Evolutionary conservation across 2,329 filamentous ascomycete genomes (phyloP).

Genomic region (Aspergillus glaucus): DNA sequence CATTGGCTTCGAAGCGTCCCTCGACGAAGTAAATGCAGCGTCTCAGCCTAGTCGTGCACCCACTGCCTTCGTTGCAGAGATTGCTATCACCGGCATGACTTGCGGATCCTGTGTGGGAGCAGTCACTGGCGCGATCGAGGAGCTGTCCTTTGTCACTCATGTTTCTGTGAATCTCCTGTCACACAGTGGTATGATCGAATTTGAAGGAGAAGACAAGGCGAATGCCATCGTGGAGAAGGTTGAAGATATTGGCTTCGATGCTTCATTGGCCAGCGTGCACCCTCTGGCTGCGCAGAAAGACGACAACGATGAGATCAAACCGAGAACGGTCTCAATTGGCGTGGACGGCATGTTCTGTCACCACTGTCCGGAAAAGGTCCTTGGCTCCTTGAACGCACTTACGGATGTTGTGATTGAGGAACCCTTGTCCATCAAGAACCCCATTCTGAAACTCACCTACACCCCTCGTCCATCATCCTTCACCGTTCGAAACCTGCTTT

Average conservation of each 20-base stretch:
- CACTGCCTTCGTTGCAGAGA: slow-evolving; percentile 34
- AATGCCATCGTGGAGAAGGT: slow-evolving; percentile 44
- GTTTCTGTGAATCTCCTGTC: slow-evolving; percentile 48
- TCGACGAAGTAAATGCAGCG: slow-evolving; percentile 28
- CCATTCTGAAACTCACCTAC: slow-evolving; percentile 67
- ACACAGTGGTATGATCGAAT: slow-evolving; percentile 45
- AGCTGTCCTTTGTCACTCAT: slow-evolving; percentile 40
- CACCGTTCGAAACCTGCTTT: slow-evolving; percentile 69
- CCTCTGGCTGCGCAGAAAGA: slow-evolving; percentile 25
- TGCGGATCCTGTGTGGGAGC: slow-evolving; percentile 50
- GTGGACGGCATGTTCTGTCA: slow-evolving; percentile 70
- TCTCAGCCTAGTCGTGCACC: slow-evolving; percentile 4
- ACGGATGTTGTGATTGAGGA: slow-evolving; percentile 42
- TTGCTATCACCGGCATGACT: slow-evolving; percentile 53
- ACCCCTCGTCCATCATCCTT: slow-evolving; percentile 60
- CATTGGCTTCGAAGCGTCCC: slow-evolving; percentile 42
- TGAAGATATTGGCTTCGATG: slow-evolving; percentile 60
- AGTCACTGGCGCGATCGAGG: slow-evolving; percentile 43
- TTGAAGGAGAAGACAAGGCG: slow-evolving; percentile 42
- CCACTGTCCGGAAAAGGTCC: slow-evolving; percentile 55
- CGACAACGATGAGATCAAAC: slow-evolving; percentile 21
- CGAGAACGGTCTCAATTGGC: slow-evolving; percentile 57
- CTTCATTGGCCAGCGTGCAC: slow-evolving; percentile 46
- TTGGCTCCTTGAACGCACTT: slow-evolving; percentile 33
- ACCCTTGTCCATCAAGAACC: slow-evolving; percentile 52